These are phyloP conservation scores for Metschnikowia orientalis DNA, from an alignment of 805 yeast genomes.

Conservation along the genomic window DNA sequence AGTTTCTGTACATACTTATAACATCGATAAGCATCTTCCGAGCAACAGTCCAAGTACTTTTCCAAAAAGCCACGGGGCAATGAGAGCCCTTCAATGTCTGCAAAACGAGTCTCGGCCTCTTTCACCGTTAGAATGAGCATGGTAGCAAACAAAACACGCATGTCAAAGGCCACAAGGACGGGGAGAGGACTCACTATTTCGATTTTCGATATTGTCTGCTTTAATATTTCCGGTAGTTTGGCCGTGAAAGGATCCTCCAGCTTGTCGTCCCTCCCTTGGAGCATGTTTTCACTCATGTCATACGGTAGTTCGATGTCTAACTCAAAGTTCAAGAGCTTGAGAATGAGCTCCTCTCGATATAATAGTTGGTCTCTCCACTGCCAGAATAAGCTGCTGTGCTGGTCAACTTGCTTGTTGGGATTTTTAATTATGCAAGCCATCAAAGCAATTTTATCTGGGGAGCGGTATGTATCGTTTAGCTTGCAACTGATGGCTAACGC, in stretches of 20 bases:
- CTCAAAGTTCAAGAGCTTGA: constrained; percentile 38
- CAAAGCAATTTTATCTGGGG: constrained; percentile 42
- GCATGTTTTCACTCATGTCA: constrained; percentile 25
- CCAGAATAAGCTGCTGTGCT: constrained; percentile 40
- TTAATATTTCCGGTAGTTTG: constrained; percentile 20
- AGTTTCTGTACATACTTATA: constrained; percentile 16
- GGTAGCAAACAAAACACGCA: constrained; percentile 29
- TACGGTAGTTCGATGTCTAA: constrained; percentile 38
- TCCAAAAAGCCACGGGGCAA: constrained; percentile 12
- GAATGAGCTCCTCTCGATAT: constrained; percentile 39
- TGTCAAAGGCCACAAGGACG: constrained; percentile 32
- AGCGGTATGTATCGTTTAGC: constrained; percentile 38
- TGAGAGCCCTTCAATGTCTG: constrained; percentile 8
- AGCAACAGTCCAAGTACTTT: constrained; percentile 6
- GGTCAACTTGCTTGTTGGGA: constrained; percentile 31
- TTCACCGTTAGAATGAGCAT: constrained; percentile 15
- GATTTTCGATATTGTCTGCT: constrained; percentile 30
- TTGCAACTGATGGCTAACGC: constrained; percentile 42
- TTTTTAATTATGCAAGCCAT: constrained; percentile 33
- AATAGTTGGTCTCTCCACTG: constrained; percentile 42
- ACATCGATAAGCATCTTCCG: constrained; percentile 12
- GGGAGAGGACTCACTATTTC: constrained; percentile 40
- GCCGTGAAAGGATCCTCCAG: constrained; percentile 12
- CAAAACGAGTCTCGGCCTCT: constrained; percentile 16
- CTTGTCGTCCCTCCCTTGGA: constrained; percentile 7